phyloP scores from a whole-genome alignment of 2,329 filamentous ascomycete species.

The Fusarium gaditjirri region DNA sequence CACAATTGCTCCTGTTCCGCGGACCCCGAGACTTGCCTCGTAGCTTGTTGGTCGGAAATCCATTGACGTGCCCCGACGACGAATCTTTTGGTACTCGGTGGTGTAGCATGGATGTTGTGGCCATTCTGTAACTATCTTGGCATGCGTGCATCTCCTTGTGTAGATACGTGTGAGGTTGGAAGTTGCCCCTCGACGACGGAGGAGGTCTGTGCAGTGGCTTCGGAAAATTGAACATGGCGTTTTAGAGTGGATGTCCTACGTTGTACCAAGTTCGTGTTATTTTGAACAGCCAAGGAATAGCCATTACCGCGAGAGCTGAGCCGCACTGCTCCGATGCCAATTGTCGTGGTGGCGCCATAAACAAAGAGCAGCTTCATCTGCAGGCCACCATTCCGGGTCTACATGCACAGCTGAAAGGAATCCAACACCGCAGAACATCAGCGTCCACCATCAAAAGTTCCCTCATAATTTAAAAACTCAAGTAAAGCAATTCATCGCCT shows the following conservation, averaged over 20 bases:
- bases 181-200: not conserved
- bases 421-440: too few relatives aligned
- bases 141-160: too few relatives aligned
- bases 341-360: not conserved
- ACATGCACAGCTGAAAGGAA: not conserved
- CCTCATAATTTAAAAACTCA: not conserved
- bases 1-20: not conserved
- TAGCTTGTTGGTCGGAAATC: not conserved
- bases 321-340: accelerated
- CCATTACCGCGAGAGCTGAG: accelerated
- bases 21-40: not conserved
- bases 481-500: not conserved
- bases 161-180: too few relatives aligned
- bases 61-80: not conserved
- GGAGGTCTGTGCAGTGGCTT: not conserved
- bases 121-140: not conserved
- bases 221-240: too few relatives aligned
- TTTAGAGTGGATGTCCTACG: not conserved
- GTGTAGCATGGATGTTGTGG: not conserved
- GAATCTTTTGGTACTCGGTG: accelerated
- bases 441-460: not conserved
- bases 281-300: accelerated
- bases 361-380: not conserved
- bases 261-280: not conserved
- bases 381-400: not conserved